Evolutionary conservation across 108 stramenopile species (phyloP).

Genomic region (Fistulifera solaris): DNA sequence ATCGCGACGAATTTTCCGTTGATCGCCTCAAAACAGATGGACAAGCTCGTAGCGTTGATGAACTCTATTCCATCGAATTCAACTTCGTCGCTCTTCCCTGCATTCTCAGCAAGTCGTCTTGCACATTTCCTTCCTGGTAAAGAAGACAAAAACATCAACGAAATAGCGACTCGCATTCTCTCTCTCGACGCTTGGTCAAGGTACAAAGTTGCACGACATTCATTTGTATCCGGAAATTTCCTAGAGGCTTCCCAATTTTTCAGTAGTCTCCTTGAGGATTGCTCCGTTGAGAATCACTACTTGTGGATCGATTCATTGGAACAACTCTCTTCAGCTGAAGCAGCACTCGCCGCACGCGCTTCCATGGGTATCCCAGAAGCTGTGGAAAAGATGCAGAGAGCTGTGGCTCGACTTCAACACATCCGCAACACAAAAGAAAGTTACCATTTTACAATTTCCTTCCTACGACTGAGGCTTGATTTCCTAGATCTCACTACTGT

Average conservation of each 20-base stretch:
- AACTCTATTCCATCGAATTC: not conserved
- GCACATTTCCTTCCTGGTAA: not conserved
- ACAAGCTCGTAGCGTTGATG: not conserved
- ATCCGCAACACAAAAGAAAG: conserved; percentile 3
- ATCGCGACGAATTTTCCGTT: conserved; percentile 23
- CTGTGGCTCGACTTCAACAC: conserved; percentile 10
- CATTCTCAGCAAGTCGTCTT: not conserved
- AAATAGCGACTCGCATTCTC: not conserved
- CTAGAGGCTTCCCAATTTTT: not conserved
- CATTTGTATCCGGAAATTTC: not conserved
- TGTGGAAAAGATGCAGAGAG: conserved; percentile 12
- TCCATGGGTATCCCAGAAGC: conserved; percentile 26
- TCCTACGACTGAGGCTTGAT: conserved; percentile 27
- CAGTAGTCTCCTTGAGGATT: not conserved
- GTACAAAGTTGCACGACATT: not conserved
- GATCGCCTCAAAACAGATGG: conserved; percentile 3
- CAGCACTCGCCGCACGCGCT: conserved; percentile 8
- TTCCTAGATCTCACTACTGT: conserved; percentile 28
- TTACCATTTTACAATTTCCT: conserved; percentile 23
- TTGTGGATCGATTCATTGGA: conserved; percentile 29
- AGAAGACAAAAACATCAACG: not conserved
- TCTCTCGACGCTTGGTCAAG: not conserved
- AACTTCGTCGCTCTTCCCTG: not conserved
- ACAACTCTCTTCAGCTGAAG: conserved; percentile 25
- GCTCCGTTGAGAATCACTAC: conserved; percentile 19